Evolutionary conservation across 108 stramenopile genomes (phyloP).

Genomic region (Chaetoceros muelleri): DNA sequence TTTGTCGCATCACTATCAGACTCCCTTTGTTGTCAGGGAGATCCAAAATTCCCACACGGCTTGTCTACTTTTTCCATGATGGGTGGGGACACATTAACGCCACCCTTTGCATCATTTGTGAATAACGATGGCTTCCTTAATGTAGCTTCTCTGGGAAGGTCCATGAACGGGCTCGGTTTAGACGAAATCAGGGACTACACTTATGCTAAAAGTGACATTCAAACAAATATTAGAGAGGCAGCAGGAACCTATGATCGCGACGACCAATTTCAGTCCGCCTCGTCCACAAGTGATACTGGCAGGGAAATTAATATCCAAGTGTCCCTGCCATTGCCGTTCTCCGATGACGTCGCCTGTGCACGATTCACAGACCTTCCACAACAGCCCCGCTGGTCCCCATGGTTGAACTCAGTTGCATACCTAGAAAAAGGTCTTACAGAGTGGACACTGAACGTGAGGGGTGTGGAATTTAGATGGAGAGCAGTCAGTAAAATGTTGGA

Average conservation of each 20-base stretch:
- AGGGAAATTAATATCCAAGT: slow-evolving; percentile 60
- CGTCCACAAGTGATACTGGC: slow-evolving; percentile 32
- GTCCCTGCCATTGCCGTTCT: slow-evolving; percentile 71
- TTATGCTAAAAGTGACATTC: neutral
- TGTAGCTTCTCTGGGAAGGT: slow-evolving; percentile 56
- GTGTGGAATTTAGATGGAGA: slow-evolving; percentile 61
- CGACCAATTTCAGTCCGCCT: slow-evolving; percentile 31
- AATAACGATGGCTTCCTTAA: slow-evolving; percentile 54
- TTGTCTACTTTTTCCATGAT: slow-evolving; percentile 66
- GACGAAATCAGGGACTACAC: slow-evolving; percentile 46
- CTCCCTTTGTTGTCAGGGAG: slow-evolving; percentile 13
- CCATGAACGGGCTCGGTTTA: slow-evolving; percentile 62
- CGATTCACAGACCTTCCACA: slow-evolving; percentile 80
- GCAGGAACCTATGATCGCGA: slow-evolving; percentile 16
- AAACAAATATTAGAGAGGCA: neutral
- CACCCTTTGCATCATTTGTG: slow-evolving; percentile 73
- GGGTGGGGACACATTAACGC: slow-evolving; percentile 56
- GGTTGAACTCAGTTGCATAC: slow-evolving; percentile 76
- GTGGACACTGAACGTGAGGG: slow-evolving; percentile 73
- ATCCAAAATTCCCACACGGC: slow-evolving; percentile 45
- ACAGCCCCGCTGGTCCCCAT: slow-evolving; percentile 78
- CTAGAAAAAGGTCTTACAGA: slow-evolving; percentile 60
- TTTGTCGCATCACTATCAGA: slow-evolving; percentile 60
- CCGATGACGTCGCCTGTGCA: slow-evolving; percentile 59
- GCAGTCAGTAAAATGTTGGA: slow-evolving; percentile 46